phyloP scores from a whole-genome alignment of 2,329 filamentous ascomycete species.

The Aureobasidium pullulans region DNA sequence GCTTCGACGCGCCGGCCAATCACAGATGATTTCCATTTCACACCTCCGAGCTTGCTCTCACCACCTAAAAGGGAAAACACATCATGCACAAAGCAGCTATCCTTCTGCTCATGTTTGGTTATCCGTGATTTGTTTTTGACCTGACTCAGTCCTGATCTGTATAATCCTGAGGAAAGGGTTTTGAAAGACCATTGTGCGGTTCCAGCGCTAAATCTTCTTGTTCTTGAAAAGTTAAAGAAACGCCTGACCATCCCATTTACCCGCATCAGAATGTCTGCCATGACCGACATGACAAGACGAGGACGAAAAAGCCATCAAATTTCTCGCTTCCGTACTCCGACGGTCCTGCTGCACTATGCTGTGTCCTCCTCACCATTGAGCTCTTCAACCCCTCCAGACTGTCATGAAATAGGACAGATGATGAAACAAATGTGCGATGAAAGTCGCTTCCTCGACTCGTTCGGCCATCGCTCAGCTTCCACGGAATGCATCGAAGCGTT shows the following conservation, averaged over 20 bases:
- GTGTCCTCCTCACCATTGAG: neutral
- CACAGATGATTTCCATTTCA: neutral
- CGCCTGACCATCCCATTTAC: neutral
- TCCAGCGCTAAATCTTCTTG: neutral
- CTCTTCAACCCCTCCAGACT: neutral
- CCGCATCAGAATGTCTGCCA: neutral
- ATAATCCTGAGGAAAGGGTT: neutral
- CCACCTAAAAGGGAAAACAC: neutral
- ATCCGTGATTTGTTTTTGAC: neutral
- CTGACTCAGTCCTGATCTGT: neutral
- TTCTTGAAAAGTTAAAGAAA: neutral
- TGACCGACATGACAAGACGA: neutral
- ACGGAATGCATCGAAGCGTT: slow-evolving; percentile 73
- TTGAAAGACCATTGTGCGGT: neutral
- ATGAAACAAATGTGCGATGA: neutral
- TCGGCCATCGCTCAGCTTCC: slow-evolving; percentile 21
- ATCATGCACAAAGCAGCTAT: too few species aligned
- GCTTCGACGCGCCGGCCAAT: neutral
- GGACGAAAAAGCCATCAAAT: neutral
- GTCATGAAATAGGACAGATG: neutral
- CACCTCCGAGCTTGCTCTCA: neutral
- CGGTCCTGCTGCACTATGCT: neutral
- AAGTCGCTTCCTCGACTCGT: neutral
- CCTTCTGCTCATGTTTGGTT: too few species aligned
- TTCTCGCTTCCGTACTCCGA: neutral